Base-by-base conservation (phyloP, 257 asterid species). In the Apocynum venetum region DNA sequence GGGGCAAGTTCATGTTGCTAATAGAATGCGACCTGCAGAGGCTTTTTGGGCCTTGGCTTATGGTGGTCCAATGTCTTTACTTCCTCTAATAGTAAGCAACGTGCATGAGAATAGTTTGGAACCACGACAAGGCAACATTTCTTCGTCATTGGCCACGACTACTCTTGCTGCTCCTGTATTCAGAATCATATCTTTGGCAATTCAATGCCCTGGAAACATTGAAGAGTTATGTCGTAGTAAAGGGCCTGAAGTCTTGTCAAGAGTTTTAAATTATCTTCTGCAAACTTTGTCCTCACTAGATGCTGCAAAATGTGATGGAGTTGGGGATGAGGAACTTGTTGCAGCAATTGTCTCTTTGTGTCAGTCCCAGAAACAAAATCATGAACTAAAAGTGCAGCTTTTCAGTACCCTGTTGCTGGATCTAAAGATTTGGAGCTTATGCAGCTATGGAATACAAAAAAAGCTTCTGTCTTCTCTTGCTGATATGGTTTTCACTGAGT, bases 1-100 rank as follows among this genome's bases (percentile, higher is more conserved):
- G 78, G 99, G 99, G 83, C 99, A 95, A 88, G 99, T 95, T 76
- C 97, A 95, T 69, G 97, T 95, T 82, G 97, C 98, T 76, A 86
- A 87, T 80, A 92, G 98, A 88, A 90, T 90, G 90, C 90, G 98
- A 44, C 97, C 98, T 31, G 77, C 91, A 20, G 98, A 95, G 86
- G 94, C 99, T 79, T 84, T 95, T 75, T 95, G 99, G 99, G 96
- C 97, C 82, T 82, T 93, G 91, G 97, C 98, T 51, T 89, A 90
- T 83, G 98, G 99, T 79, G 99, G 98, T 60, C 98, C 99, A 49
- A 84, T 93, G 84, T 88, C 95, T 87, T 88, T 95, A 84, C 97
- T 95, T 82, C 99, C 99, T 38, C 76, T 95, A 85, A 90, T 86
- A 48, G 97, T 95, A 79, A 88, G 97, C 86, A 88, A 88, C 78